Evolutionary conservation across 805 yeast genomes (phyloP), one percentile per base, ranked within the genome.

Genomic region (Pichia nakasei): DNA sequence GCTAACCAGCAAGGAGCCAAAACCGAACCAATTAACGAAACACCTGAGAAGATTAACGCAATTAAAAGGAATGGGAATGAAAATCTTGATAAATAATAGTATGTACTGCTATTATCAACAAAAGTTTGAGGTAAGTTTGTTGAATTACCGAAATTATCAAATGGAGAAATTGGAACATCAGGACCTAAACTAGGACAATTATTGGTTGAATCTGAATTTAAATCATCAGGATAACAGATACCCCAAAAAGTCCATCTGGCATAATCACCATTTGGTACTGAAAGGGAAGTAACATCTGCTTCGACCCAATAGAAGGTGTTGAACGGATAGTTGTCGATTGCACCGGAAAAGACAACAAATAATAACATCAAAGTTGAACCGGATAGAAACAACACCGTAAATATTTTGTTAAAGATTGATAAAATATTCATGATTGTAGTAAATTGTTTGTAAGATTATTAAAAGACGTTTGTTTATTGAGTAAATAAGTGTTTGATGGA

Each of bases 171-270:
- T 43, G 93, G 87, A 55, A 69, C 74, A 39, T 82, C 91, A 24
- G 93, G 87, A 13, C 78, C 76, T 37, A 71, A 59, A 35, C 56
- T 50, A 13, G 47, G 33, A 55, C 77, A 71, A 5, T 58, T 42
- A 46, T 64, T 59, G 46, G 62, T 70, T 38, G 47, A 43, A 24
- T 53, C 35, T 2, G 50, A 52, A 29, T 39, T 42, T 43, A 48
- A 53, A 51, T 61, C 54, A 17, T 44, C 47, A 42, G 68, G 68
- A 40, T 67, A 67, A 61, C 86, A 80, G 38, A 82, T 72, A 52
- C 91, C 89, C 91, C 91, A 84, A 67, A 77, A 82, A 2, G 89
- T 82, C 89, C 89, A 84, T 55, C 85, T 78, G n/a, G 86, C 67
- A 39, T 67, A 54, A 32, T 59, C 60, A 37, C 64, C 55, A 26